Evolutionary conservation across 345 rosid genomes (phyloP), one percentile per base, ranked within the genome.

Genomic region (Hibiscus tridactylites): DNA sequence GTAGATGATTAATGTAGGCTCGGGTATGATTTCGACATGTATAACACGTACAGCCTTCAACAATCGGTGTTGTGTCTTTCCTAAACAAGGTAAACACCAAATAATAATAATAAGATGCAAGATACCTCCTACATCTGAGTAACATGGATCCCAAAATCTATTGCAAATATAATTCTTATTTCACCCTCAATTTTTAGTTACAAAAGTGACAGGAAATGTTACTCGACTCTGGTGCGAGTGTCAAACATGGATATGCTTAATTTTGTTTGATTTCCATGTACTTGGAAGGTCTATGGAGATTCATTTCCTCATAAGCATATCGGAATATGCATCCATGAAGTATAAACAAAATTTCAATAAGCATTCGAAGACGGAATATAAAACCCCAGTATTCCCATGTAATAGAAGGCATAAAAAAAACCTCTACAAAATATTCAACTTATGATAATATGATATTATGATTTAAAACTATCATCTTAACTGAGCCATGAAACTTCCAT

Each of bases 1-100:
- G 96, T 11, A 90, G 86, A 68, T 90, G 96, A 78, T 88, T 86
- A 74, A 90, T 77, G 80, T 90, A 88, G 5, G 92, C 96, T 76
- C 83, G 87, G 11, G 90, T 86, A 71, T 90, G 91, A 81, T 90
- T 88, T 80, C 68, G 78, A 81, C 96, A 90, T 11, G 92, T 85
- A 72, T 88, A 88, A 85, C 96, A 90, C 24, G 59, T 37, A 49
- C 96, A 90, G 19, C 78, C 77, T 80, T 79, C 83, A 33, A 90
- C 77, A 49, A 90, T 75, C 0, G 91, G 85, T 13, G 78, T 72
- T 17, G 84, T 46, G 39, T 88, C 91, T 75, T 90, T 90, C 86
- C 93, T 90, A 37, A 6, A 68, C 10, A 31, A 50, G 54, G 54
- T 16, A 50, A 50, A 50, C 54, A 16, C 17, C 52, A 50, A 13